phyloP scores from a whole-genome alignment of 2,329 filamentous ascomycete species.

The Daldinia sp. region DNA sequence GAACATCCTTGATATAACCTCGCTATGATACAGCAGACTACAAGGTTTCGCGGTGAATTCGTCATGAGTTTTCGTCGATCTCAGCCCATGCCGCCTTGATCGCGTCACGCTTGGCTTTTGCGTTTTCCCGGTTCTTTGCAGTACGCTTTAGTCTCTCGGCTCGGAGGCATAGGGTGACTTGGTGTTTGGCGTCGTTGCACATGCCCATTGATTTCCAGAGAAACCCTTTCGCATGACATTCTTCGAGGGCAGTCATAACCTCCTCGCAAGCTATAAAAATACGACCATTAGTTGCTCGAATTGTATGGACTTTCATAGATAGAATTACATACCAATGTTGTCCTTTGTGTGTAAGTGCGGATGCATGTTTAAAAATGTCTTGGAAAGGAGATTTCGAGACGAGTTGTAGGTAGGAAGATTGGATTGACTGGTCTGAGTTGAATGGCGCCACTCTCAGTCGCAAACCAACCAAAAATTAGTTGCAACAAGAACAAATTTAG shows the following conservation, averaged over 20 bases:
- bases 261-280: slow-evolving; percentile 83
- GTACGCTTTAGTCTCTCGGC: slow-evolving; percentile 84
- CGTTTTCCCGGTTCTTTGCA: slow-evolving; percentile 77
- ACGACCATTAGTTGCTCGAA: background rate
- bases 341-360: slow-evolving; percentile 95
- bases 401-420: slow-evolving; percentile 19
- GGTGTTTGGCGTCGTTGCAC: slow-evolving; percentile 87
- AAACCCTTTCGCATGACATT: slow-evolving; percentile 94
- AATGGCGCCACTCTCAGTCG: slow-evolving; percentile 25
- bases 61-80: slow-evolving; percentile 76
- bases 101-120: slow-evolving; percentile 76
- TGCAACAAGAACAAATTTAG: slow-evolving; percentile 25
- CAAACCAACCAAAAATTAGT: slow-evolving; percentile 27
- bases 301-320: background rate
- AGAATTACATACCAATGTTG: slow-evolving; percentile 75
- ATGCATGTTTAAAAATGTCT: slow-evolving; percentile 76
- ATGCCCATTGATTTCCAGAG: slow-evolving; percentile 90
- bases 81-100: slow-evolving; percentile 84
- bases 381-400: slow-evolving; percentile 11
- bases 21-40: slow-evolving; percentile 9
- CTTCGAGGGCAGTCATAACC: slow-evolving; percentile 91
- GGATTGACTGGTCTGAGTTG: slow-evolving; percentile 6
- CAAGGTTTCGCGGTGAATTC: background rate
- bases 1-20: background rate
- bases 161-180: slow-evolving; percentile 87